Conservation (phyloP, 441 rosid genomes). For the Hypseocharis bilobata region DNA sequence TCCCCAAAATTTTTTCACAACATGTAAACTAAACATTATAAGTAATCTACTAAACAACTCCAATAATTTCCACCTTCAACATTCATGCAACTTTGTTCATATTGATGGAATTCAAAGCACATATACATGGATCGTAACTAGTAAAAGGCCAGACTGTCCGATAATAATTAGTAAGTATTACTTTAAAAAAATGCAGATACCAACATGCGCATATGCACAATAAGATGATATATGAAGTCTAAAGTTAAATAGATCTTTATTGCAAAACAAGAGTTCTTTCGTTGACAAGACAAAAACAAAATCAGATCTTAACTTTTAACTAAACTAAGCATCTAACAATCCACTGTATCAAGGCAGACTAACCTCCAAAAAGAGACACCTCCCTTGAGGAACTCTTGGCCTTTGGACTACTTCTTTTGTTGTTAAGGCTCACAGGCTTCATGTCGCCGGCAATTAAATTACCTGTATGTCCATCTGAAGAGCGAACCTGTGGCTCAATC, state of each 20-base stretch:
- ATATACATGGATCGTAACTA: not conserved
- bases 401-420: slow-evolving; percentile 83
- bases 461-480: slow-evolving; percentile 49
- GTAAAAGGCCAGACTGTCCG: not conserved
- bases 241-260: not conserved
- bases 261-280: not conserved
- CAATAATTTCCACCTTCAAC: not conserved
- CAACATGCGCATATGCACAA: not conserved
- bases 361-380: slow-evolving; percentile 75
- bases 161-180: not conserved
- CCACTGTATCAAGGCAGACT: slow-evolving; percentile 21
- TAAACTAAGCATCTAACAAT: not conserved
- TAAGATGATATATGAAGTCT: too few species aligned
- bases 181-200: not conserved
- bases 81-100: not conserved
- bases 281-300: not conserved
- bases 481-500: slow-evolving; percentile 63
- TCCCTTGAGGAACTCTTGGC: slow-evolving; percentile 70
- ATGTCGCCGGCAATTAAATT: slow-evolving; percentile 47
- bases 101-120: not conserved
- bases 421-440: slow-evolving; percentile 44
- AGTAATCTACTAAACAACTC: not conserved
- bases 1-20: not conserved
- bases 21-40: not conserved
- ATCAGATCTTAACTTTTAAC: not conserved